Conservation (phyloP, 345 rosid species). For the Barbarea vulgaris region DNA sequence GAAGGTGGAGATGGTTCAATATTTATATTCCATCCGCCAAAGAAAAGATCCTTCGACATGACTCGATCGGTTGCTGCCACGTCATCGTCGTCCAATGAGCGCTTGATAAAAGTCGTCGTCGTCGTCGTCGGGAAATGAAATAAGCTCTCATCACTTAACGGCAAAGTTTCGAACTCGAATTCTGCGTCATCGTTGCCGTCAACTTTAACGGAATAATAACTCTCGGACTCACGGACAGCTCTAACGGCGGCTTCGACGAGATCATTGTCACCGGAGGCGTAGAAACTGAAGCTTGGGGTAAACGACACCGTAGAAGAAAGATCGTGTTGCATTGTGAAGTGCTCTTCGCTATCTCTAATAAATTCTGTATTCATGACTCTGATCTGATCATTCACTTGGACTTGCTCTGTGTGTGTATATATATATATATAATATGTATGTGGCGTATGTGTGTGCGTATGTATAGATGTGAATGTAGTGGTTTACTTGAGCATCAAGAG, state of each 20-base stretch:
- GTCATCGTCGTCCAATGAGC: constrained; percentile 15
- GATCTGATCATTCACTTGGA: constrained; percentile 32
- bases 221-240: constrained; percentile 29
- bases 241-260: constrained; percentile 34
- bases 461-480: constrained; percentile 10
- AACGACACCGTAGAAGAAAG: constrained; percentile 36
- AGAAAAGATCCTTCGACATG: constrained; percentile 24
- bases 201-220: constrained; percentile 16
- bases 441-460: constrained; percentile 25
- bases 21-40: constrained; percentile 14
- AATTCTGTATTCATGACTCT: constrained; percentile 10
- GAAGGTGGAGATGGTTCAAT: constrained; percentile 14
- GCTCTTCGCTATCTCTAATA: constrained; percentile 1
- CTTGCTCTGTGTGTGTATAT: constrained; percentile 17
- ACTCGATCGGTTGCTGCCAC: neutral
- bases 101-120: neutral
- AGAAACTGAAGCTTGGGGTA: constrained; percentile 38
- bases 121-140: constrained; percentile 30
- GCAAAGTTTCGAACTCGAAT: constrained; percentile 34
- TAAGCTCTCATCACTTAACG: constrained; percentile 34
- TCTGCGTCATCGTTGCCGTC: constrained; percentile 8
- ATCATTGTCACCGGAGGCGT: constrained; percentile 21
- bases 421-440: constrained; percentile 2
- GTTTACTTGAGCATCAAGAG: constrained; percentile 36
- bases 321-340: constrained; percentile 35